A percentile compares a stretch with the other conserved stretches of the same genome.
Evolutionary conservation across 768 basidiomycete genomes (phyloP).

Genomic region (Candolleomyces aberdarensis): DNA sequence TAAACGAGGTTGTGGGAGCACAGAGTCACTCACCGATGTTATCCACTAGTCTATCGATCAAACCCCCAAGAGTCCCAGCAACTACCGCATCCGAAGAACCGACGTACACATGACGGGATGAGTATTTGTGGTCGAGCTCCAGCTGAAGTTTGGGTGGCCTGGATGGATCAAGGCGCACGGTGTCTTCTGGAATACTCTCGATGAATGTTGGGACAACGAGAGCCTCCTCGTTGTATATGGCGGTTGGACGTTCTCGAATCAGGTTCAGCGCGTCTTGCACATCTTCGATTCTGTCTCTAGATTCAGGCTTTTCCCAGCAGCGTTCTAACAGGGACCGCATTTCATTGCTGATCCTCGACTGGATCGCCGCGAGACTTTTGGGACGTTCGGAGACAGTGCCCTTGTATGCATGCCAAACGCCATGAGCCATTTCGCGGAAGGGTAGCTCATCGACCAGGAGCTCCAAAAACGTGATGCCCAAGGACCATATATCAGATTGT

Average conservation of each 20-base stretch:
- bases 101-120: constrained; percentile 21
- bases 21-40: constrained; percentile 27
- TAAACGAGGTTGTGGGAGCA: not conserved
- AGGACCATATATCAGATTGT: constrained; percentile 47
- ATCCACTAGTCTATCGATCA: constrained; percentile 37
- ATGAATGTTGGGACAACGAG: not conserved
- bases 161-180: not conserved
- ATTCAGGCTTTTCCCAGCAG: constrained; percentile 41
- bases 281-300: constrained; percentile 35
- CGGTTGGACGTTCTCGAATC: too few relatives aligned
- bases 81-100: constrained; percentile 25
- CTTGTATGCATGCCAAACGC: constrained; percentile 33
- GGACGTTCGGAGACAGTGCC: constrained; percentile 38
- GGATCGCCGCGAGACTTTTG: constrained; percentile 16
- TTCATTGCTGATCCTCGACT: constrained; percentile 26
- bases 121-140: constrained; percentile 9
- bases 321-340: constrained; percentile 41
- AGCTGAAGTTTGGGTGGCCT: not conserved
- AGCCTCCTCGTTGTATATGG: too few relatives aligned
- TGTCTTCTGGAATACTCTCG: not conserved
- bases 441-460: constrained; percentile 42
- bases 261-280: constrained; percentile 23
- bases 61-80: constrained; percentile 40
- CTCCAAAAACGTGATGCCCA: constrained; percentile 46
- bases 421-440: constrained; percentile 27